A percentile compares a stretch with the other conserved stretches of the same genome.
Evolutionary conservation across 2,329 filamentous ascomycete species (phyloP).

Genomic region (Colletotrichum tabaci): DNA sequence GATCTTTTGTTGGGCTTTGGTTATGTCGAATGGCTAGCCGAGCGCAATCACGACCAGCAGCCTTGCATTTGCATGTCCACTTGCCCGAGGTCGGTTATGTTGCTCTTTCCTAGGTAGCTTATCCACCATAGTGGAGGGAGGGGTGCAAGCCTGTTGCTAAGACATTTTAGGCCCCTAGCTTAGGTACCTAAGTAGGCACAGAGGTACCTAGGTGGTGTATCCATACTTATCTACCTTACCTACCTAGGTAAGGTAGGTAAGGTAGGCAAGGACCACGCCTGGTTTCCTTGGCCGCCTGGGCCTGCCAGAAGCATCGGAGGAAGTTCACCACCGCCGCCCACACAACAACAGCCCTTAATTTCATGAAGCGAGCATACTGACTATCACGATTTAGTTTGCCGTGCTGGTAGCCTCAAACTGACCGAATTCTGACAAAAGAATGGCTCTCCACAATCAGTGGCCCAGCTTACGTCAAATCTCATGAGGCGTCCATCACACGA

Average conservation of each 20-base stretch:
- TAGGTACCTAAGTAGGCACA: no score
- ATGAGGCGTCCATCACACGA: not conserved
- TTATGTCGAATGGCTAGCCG: constrained; percentile 5
- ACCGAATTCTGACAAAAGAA: not conserved
- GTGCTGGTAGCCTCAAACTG: no score
- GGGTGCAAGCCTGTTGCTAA: not conserved
- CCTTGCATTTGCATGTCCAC: constrained; percentile 14
- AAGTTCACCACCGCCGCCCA: not conserved
- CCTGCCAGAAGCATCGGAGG: not conserved
- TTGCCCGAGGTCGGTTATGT: constrained; percentile 11
- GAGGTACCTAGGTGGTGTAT: no score
- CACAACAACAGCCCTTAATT: no score
- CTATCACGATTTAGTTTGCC: no score
- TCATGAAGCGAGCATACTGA: no score
- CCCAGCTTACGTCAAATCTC: not conserved
- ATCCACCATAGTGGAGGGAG: constrained; percentile 7
- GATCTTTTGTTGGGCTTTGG: not conserved
- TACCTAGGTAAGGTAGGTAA: no score
- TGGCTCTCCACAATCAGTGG: not conserved
- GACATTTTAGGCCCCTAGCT: not conserved
- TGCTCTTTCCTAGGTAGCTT: not conserved
- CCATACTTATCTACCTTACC: no score
- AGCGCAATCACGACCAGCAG: not conserved
- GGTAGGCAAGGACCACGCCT: not conserved
- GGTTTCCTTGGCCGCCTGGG: no score